Base-by-base conservation (phyloP, 768 basidiomycete species). In the Pleurotus ostreatus region DNA sequence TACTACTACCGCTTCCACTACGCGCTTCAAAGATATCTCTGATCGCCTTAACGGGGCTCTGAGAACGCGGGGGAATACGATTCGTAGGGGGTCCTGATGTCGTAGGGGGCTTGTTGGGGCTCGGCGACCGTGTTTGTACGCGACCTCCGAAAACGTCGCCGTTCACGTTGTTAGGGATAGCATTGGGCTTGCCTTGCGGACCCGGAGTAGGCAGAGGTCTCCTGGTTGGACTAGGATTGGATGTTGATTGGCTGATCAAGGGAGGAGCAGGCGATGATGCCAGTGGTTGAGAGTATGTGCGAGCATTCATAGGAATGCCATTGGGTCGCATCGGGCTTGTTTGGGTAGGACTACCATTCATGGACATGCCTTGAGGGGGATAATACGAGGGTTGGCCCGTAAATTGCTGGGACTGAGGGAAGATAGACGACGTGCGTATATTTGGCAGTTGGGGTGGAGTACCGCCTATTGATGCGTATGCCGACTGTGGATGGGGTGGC, bases 391-490 rank as follows among this genome's bases (percentile, higher is more conserved):
- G 25, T 34, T 23, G 30, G 15, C 30, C 48, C 15, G 48, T 26
- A 26, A 30, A 34, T 25, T 25, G 26, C 37, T 49, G 48, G 5
- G 48, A 12, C 9, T 37, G 37, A 6, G 34, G 51, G n/a, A 41
- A 41, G 13, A 53, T 8, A 8, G 18, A 8, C 13, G 51, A 53
- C 12, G 51, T 12, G 20, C 38, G 51, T 18, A 53, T 25, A 41
- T n/a, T 53, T 12, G 51, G 60, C 12, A 30, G 38, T 44, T 46
- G 65, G 3, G 40, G 56, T 4, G 37, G 64, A 48, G 7, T 53
- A n/a, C 12, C 47, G 18, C 37, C 30, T 5, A 41, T 53, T 18
- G 51, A 7, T 5, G 51, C 13, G 38, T 39, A 39, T 16, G 51
- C 51, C 20, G 39, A 30, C 26, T 49, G 48, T n/a, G 48, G 34